A percentile compares a stretch with the other conserved stretches of the same genome.
Evolutionary conservation across 2,329 filamentous ascomycete genomes (phyloP).

Genomic region (Fusarium aywerte): DNA sequence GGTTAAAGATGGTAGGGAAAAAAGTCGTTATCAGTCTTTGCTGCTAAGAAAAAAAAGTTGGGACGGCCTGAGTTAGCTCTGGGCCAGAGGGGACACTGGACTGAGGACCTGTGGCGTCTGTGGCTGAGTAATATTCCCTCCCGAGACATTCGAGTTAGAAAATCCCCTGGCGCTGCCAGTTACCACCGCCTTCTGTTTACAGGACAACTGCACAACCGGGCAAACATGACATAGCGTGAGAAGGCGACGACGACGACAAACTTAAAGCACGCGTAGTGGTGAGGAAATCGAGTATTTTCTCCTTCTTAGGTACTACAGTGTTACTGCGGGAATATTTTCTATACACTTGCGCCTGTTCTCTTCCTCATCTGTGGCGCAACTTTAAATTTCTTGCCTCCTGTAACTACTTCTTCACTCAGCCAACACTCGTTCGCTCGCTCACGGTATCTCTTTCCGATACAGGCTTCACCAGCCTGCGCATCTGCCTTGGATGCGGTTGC

Average conservation of each 20-base stretch:
- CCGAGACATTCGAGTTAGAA: not conserved
- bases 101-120: slow-evolving; percentile 28
- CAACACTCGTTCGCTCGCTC: slow-evolving; percentile 4
- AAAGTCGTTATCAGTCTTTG: slow-evolving; percentile 32
- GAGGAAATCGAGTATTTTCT: slow-evolving; percentile 17
- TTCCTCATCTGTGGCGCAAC: slow-evolving; percentile 11
- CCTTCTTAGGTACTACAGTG: not conserved
- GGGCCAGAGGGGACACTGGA: slow-evolving; percentile 7
- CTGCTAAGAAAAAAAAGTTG: slow-evolving; percentile 44
- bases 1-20: slow-evolving; percentile 19
- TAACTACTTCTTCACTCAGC: not conserved
- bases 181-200: slow-evolving; percentile 41
- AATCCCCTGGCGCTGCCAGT: slow-evolving; percentile 29
- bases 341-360: not conserved
- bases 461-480: slow-evolving; percentile 38
- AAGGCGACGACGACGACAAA: slow-evolving; percentile 21
- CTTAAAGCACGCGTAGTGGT: slow-evolving; percentile 30
- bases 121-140: slow-evolving; percentile 20
- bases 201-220: slow-evolving; percentile 20
- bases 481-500: slow-evolving; percentile 47
- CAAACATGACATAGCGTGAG: slow-evolving; percentile 45
- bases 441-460: slow-evolving; percentile 25
- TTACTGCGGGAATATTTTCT: not conserved
- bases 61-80: not conserved
- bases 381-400: slow-evolving; percentile 3